phyloP scores from a whole-genome alignment of 176 grass and related monocot genomes.

The Thinopyrum elongatum region DNA sequence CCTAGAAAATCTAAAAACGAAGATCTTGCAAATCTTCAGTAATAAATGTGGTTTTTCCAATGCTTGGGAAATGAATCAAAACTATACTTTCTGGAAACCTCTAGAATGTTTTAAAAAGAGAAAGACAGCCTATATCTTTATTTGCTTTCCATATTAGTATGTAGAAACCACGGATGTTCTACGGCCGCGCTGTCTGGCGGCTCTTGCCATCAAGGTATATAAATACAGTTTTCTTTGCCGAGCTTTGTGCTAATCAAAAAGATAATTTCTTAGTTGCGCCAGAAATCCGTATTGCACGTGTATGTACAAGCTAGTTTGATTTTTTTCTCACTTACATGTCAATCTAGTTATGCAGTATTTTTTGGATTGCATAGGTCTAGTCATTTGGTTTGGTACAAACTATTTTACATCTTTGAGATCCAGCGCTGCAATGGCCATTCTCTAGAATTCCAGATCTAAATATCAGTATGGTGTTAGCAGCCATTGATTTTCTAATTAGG shows the following conservation, averaged over 20 bases:
- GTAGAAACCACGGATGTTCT: not conserved
- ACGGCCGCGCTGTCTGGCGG: not conserved
- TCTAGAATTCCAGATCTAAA: constrained; percentile 7
- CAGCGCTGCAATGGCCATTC: not conserved
- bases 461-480: not conserved
- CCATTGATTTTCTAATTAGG: not conserved
- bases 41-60: not conserved
- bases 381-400: not conserved
- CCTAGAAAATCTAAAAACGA: constrained; percentile 72
- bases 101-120: not conserved
- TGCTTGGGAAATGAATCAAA: not conserved
- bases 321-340: not conserved
- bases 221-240: not conserved
- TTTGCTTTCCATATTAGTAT: not conserved
- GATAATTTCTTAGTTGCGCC: not conserved
- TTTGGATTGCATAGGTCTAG: not conserved
- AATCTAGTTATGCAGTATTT: not conserved
- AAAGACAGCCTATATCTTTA: constrained; percentile 3
- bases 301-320: not conserved
- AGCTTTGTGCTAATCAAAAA: not conserved
- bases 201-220: not conserved
- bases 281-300: not conserved
- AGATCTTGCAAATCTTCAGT: constrained; percentile 56
- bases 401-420: constrained; percentile 7
- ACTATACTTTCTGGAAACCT: not conserved